These are phyloP conservation scores for Copromyces sp. DNA, from an alignment of 495 filamentous ascomycete genomes.

Conservation along the genomic window DNA sequence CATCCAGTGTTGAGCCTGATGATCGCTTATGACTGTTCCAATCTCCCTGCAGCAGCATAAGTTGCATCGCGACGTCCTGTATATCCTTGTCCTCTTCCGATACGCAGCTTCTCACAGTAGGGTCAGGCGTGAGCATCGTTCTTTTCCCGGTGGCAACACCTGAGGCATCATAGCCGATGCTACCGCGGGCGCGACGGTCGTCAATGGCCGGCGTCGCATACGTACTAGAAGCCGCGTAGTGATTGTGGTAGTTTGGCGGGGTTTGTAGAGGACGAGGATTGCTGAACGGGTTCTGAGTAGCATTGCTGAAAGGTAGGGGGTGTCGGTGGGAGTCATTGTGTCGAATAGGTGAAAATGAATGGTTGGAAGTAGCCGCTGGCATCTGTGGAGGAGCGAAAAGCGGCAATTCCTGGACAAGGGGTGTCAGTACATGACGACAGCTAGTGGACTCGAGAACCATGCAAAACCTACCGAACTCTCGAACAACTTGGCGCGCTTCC, in stretches of 20 bases:
- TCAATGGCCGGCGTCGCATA: constrained; percentile 50
- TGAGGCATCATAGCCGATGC: constrained; percentile 37
- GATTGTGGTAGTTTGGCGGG: constrained; percentile 60
- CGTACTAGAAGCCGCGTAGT: constrained; percentile 31
- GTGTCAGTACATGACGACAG: constrained; percentile 5
- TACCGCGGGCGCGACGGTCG: constrained; percentile 56
- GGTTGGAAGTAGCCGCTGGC: constrained; percentile 75
- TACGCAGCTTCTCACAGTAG: constrained; percentile 86
- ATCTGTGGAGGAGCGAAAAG: constrained; percentile 91
- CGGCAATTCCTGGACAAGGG: constrained; percentile 65
- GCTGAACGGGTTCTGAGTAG: constrained; percentile 61
- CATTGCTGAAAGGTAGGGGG: constrained; percentile 59
- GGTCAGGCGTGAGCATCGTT: constrained; percentile 85
- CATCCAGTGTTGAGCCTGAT: constrained; percentile 87
- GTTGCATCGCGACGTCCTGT: constrained; percentile 91
- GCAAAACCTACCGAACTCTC: constrained; percentile 75
- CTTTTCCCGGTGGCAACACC: constrained; percentile 31
- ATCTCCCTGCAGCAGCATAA: constrained; percentile 90
- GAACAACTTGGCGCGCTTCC: constrained; percentile 86
- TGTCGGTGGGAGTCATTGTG: constrained; percentile 46
- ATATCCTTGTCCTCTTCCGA: constrained; percentile 99
- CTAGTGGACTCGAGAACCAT: not conserved
- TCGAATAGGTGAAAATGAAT: constrained; percentile 86
- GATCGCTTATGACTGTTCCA: constrained; percentile 82
- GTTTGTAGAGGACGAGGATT: constrained; percentile 66